These are phyloP conservation scores for Camelina hispida DNA, from an alignment of 345 rosid genomes.

Conservation along the genomic window DNA sequence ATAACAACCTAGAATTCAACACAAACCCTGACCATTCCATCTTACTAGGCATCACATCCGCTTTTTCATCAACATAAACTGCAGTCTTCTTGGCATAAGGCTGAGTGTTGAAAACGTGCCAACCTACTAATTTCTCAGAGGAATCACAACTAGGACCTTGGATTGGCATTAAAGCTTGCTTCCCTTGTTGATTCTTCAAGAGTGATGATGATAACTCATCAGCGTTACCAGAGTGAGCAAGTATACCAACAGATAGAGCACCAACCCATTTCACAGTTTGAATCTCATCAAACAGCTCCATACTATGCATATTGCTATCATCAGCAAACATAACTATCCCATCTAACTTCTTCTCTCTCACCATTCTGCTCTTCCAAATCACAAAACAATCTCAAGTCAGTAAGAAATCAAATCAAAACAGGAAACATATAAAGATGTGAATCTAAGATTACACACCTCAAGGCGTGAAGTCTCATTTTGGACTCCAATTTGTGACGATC, in stretches of 20 bases:
- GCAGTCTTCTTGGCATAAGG: slow-evolving; percentile 68
- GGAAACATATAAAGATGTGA: not conserved
- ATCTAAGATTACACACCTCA: slow-evolving; percentile 64
- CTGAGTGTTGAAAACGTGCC: slow-evolving; percentile 75
- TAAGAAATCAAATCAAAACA: not conserved
- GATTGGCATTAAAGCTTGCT: slow-evolving; percentile 59
- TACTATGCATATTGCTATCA: slow-evolving; percentile 95
- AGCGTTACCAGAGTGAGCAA: slow-evolving; percentile 59
- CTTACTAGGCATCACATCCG: slow-evolving; percentile 73
- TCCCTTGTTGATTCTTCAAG: slow-evolving; percentile 30
- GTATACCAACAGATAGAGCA: slow-evolving; percentile 84
- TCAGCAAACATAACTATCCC: slow-evolving; percentile 93
- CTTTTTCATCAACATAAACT: slow-evolving; percentile 66
- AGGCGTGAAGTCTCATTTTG: slow-evolving; percentile 79
- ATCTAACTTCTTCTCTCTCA: slow-evolving; percentile 89
- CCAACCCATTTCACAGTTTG: slow-evolving; percentile 91
- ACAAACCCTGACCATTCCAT: slow-evolving; percentile 99
- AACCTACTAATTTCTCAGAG: slow-evolving; percentile 67
- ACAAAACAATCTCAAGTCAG: slow-evolving; percentile 11
- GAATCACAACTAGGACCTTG: slow-evolving; percentile 99
- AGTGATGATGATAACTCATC: slow-evolving; percentile 51
- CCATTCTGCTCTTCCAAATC: slow-evolving; percentile 58
- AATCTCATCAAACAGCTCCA: slow-evolving; percentile 94
- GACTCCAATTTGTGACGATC: slow-evolving; percentile 71
- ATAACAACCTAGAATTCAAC: slow-evolving; percentile 81